These are phyloP conservation scores for Drechslerella stenobrocha DNA, from an alignment of 2,329 filamentous ascomycete genomes.

Conservation along the genomic window DNA sequence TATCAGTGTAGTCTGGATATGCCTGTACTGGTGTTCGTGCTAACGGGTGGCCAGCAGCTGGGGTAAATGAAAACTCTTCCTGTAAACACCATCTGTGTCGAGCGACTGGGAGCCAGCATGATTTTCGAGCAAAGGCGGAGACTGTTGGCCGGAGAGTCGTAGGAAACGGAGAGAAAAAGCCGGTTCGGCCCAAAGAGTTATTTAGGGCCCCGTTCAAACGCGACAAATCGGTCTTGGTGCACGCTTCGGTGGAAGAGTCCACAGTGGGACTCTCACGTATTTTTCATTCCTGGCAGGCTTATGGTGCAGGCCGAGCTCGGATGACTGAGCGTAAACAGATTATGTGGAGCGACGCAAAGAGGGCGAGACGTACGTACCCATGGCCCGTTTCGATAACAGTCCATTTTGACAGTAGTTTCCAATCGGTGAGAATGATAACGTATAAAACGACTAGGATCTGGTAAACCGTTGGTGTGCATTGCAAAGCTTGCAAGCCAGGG, in stretches of 20 bases:
- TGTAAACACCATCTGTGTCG: too few relatives aligned
- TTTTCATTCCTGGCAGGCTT: conserved; percentile 37
- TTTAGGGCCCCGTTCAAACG: conserved; percentile 1
- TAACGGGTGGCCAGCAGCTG: too few relatives aligned
- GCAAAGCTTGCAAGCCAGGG: conserved; percentile 9
- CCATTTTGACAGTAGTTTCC: background rate
- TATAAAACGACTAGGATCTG: conserved; percentile 5
- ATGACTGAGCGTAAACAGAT: conserved; percentile 13
- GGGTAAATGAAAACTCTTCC: too few relatives aligned
- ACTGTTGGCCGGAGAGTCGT: too few relatives aligned
- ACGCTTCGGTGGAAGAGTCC: conserved; percentile 12
- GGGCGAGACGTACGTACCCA: conserved; percentile 1
- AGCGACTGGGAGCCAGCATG: too few relatives aligned
- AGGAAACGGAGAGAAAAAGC: too few relatives aligned
- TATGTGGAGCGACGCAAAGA: conserved; percentile 25
- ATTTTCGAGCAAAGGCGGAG: too few relatives aligned
- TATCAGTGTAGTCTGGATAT: too few relatives aligned
- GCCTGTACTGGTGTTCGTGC: too few relatives aligned
- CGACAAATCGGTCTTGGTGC: conserved; percentile 10
- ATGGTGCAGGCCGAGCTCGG: conserved; percentile 30
- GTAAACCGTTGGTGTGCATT: conserved; percentile 17
- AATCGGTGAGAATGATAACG: conserved; percentile 10
- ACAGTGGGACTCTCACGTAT: conserved; percentile 6
- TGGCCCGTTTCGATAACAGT: background rate
- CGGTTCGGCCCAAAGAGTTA: background rate